Evolutionary conservation across 176 grass and related monocot genomes (phyloP), one percentile per base, ranked within the genome.

Genomic region (Oryza rufipogon): DNA sequence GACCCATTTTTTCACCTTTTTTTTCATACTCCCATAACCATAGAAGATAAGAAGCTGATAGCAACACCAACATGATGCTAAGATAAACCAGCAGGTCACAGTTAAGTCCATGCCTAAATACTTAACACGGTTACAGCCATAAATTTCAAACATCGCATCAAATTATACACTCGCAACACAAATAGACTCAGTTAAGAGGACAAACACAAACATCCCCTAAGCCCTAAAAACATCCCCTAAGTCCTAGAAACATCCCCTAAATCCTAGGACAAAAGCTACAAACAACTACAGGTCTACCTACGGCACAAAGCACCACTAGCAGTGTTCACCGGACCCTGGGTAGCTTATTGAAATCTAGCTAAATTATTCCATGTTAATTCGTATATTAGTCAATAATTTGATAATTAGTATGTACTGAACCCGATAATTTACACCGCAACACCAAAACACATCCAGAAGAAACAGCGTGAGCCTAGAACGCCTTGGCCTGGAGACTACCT

Each of bases 401-500:
- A 38, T 38, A 1, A 38, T 38, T 38, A 1, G 5, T 38, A 38
- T 38, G 36, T 1, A 38, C 1, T 38, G 36, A 0, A 38, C 36
- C 36, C 36, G 36, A 6, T 1, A 38, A 6, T 6, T 38, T 6
- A 0, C 38, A 46, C 51, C 44, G 25, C 34, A 69, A 11, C 81
- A 30, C 23, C 36, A 26, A 4, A 89, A 87, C 12, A 13, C 23
- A 71, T 56, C 2, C 38, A 65, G 4, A 4, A 26, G 15, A 51
- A 64, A 13, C 16, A 69, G 34, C 20, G 20, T 12, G 17, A 67
- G 33, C 69, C 16, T 17, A 67, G 33, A 71, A 64, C 72, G 42
- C 1, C 11, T 1, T 4, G 65, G 83, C 83, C 80, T 70, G 78
- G 67, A 32, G 19, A 52, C 72, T 77, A 98, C 96, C 93, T 98